phyloP scores from a whole-genome alignment of 805 yeast species.

The Lachancea sp. region DNA sequence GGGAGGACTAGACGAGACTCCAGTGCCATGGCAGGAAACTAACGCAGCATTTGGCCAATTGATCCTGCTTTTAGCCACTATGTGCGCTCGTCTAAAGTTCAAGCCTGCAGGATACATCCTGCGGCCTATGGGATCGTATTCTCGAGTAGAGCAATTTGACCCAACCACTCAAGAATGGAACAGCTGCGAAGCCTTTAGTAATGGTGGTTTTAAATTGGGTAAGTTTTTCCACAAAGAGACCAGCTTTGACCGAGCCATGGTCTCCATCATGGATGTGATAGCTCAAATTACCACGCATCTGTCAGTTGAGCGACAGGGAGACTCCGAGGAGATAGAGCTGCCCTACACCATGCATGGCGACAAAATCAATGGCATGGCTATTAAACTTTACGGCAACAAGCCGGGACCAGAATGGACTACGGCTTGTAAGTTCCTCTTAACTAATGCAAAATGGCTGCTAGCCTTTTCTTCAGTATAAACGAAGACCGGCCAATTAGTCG shows the following conservation, averaged over 20 bases:
- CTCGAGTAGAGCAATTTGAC: conserved; percentile 52
- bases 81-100: conserved; percentile 50
- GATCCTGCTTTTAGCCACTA: conserved; percentile 59
- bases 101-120: conserved; percentile 54
- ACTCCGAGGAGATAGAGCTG: conserved; percentile 42
- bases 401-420: conserved; percentile 82
- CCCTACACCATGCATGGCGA: conserved; percentile 72
- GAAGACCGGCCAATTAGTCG: not conserved
- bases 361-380: conserved; percentile 68
- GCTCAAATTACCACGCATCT: conserved; percentile 22
- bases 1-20: conserved; percentile 56
- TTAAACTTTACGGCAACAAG: conserved; percentile 56
- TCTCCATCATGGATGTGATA: conserved; percentile 50
- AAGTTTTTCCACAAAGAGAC: conserved; percentile 60
- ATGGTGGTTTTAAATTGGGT: conserved; percentile 67
- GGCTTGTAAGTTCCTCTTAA: conserved; percentile 75
- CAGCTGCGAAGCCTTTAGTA: conserved; percentile 55
- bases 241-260: conserved; percentile 74
- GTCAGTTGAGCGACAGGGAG: conserved; percentile 21
- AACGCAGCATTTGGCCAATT: conserved; percentile 90
- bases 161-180: conserved; percentile 33
- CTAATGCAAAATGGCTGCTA: conserved; percentile 78
- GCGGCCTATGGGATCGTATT: conserved; percentile 78
- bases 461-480: conserved; percentile 55
- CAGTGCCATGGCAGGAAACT: conserved; percentile 83